A percentile compares a stretch with the other conserved stretches of the same genome.
Evolutionary conservation across 495 filamentous ascomycete genomes (phyloP).

Genomic region (Friedmanniomyces endolithicus): DNA sequence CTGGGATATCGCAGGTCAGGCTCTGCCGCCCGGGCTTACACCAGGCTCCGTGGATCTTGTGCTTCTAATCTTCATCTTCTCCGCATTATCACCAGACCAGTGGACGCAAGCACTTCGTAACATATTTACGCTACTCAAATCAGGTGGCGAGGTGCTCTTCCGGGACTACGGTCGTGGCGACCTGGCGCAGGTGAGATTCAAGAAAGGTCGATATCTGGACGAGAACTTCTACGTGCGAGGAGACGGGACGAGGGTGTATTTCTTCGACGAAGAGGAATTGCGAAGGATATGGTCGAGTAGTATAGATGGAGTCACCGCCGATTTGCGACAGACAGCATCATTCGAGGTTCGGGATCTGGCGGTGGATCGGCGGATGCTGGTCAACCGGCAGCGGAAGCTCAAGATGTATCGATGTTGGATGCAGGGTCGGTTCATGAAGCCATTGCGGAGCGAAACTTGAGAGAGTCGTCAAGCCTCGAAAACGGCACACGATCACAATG

Average conservation of each 20-base stretch:
- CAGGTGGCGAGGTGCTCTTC: conserved; percentile 80
- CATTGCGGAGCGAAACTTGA: conserved; percentile 10
- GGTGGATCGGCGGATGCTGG: conserved; percentile 73
- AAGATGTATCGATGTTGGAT: conserved; percentile 99
- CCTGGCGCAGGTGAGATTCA: conserved; percentile 91
- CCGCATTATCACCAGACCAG: conserved; percentile 70
- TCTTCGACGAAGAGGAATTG: conserved; percentile 81
- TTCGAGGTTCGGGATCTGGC: conserved; percentile 69
- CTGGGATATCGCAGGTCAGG: conserved; percentile 63
- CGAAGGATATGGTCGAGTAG: conserved; percentile 53
- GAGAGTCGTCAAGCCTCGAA: background rate
- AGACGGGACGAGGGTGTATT: conserved; percentile 93
- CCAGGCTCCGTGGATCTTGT: conserved; percentile 75
- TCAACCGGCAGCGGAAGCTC: conserved; percentile 76
- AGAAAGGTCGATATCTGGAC: conserved; percentile 77
- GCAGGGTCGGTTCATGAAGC: conserved; percentile 79
- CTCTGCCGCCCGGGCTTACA: conserved; percentile 59
- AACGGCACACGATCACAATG: background rate
- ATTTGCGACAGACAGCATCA: conserved; percentile 2
- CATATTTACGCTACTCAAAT: conserved; percentile 67
- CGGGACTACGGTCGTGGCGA: conserved; percentile 93
- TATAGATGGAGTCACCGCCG: conserved; percentile 3
- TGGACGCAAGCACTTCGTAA: conserved; percentile 77
- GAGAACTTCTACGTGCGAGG: conserved; percentile 96
- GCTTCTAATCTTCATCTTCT: conserved; percentile 93